Evolutionary conservation across 176 grass and related monocot species (phyloP), one percentile per base, ranked within the genome.

Genomic region (Cenchrus fungigraminus): DNA sequence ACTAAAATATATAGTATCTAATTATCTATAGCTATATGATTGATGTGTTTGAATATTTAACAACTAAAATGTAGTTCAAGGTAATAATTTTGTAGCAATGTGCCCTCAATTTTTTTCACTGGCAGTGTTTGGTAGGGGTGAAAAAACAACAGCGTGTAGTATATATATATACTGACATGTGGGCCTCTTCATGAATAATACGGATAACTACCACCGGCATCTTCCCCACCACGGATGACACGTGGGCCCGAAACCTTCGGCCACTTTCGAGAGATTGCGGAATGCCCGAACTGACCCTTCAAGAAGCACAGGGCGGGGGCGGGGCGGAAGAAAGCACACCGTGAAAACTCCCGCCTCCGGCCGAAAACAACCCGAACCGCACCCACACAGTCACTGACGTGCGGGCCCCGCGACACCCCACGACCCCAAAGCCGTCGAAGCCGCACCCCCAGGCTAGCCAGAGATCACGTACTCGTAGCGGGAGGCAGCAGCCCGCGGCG

Each of bases 221-320:
- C 7, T 3, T 20, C 20, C 31, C 20, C 79, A 81, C 5, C 20
- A 52, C 20, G 31, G 0, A 65, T 75, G 78, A 59, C 70, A 87
- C 60, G 49, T 74, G 85, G 77, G 15, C 49, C 77, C n/a, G 4
- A 4, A 65, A 65, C 2, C 17, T 58, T 58, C 34, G 9, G 15
- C 47, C 68, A 5, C n/a, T 40, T 19, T 19, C 25, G 6, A 11
- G 11, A 31, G 29, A 12, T 4, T 32, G 3, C 70, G 70, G 67
- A 73, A 50, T 87, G 17, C 60, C 73, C 56, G 56, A 83, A 87
- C 44, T 76, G 12, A 25, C 86, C 79, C 43, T 68, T 5, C 53
- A 87, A 77, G 72, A 77, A 87, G 73, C 71, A 77, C 79, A 74
- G 34, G 10, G 16, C 42, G 70, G 25, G 25, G 25, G 25, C 25